These are phyloP conservation scores for Setaria viridis DNA, from an alignment of 202 grass and related monocot genomes.

Conservation along the genomic window DNA sequence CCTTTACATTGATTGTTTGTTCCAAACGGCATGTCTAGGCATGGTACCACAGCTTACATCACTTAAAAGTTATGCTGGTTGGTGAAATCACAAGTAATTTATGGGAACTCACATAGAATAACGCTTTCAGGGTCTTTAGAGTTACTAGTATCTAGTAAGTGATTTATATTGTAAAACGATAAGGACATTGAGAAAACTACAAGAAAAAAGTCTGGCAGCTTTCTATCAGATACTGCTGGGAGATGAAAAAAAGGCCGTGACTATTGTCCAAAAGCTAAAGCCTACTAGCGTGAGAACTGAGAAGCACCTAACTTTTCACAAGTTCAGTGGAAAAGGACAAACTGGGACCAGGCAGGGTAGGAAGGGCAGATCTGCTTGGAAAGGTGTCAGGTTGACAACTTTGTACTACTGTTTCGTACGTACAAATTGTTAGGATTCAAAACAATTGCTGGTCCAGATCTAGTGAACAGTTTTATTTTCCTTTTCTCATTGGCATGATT, in stretches of 20 bases:
- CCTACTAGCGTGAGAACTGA: conserved; percentile 38
- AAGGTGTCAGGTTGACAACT: conserved; percentile 60
- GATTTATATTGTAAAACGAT: conserved; percentile 21
- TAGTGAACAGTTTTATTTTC: background rate
- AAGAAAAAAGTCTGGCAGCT: conserved; percentile 49
- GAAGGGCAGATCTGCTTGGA: conserved; percentile 49
- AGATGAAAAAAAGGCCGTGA: conserved; percentile 13
- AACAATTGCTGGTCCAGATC: conserved; percentile 27
- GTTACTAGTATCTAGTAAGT: background rate
- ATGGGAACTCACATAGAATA: conserved; percentile 37
- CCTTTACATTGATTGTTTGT: background rate
- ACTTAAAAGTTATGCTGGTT: background rate
- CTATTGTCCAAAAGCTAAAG: conserved; percentile 43
- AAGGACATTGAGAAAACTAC: conserved; percentile 39
- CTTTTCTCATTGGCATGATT: background rate
- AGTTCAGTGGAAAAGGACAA: conserved; percentile 44
- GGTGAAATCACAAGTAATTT: background rate
- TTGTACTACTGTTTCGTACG: conserved; percentile 16
- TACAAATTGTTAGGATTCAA: conserved; percentile 26
- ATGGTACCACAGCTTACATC: background rate
- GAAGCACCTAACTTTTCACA: conserved; percentile 37
- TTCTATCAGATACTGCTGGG: conserved; percentile 42
- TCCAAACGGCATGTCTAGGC: background rate
- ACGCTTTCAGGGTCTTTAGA: background rate
- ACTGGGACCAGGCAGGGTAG: conserved; percentile 39